Evolutionary conservation across 2,329 filamentous ascomycete genomes (phyloP).

Genomic region (Apiospora kogelbergensis): DNA sequence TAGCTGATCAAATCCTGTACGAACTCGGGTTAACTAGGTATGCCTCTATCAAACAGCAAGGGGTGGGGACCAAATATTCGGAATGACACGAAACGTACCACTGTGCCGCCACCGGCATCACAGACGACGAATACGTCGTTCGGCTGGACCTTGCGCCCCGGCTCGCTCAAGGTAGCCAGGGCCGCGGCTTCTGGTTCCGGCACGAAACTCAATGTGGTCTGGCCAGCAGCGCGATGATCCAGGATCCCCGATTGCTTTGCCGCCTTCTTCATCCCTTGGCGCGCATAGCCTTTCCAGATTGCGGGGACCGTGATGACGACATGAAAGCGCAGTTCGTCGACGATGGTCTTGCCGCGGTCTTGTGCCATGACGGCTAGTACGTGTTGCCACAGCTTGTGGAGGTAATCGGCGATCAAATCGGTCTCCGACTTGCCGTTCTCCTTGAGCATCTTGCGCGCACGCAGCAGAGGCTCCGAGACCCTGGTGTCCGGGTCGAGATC

Average conservation of each 20-base stretch:
- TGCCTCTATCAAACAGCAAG: no score
- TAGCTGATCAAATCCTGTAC: slow-evolving; percentile 21
- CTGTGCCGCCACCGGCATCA: slow-evolving; percentile 27
- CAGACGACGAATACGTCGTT: slow-evolving; percentile 22
- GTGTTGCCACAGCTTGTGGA: slow-evolving; percentile 26
- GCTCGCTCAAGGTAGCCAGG: slow-evolving; percentile 19
- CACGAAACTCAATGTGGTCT: slow-evolving; percentile 22
- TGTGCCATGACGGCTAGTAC: slow-evolving; percentile 17
- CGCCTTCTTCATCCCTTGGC: slow-evolving; percentile 21
- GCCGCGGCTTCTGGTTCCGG: slow-evolving; percentile 29
- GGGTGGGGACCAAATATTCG: not conserved
- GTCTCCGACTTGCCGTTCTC: slow-evolving; percentile 19
- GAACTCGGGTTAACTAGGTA: no score
- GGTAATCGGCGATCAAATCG: slow-evolving; percentile 24
- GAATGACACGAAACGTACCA: slow-evolving; percentile 15
- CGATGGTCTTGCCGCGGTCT: slow-evolving; percentile 12
- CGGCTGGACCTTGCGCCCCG: not conserved
- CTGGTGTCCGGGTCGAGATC: slow-evolving; percentile 18
- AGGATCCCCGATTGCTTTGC: slow-evolving; percentile 22
- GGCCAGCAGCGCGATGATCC: slow-evolving; percentile 13
- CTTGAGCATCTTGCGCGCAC: slow-evolving; percentile 14
- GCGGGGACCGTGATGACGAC: slow-evolving; percentile 28
- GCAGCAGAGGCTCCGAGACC: slow-evolving; percentile 16
- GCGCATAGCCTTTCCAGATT: slow-evolving; percentile 26
- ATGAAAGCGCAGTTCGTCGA: slow-evolving; percentile 17